Conservation (phyloP, 139 green algal species). For the Chloropicon primus region DNA sequence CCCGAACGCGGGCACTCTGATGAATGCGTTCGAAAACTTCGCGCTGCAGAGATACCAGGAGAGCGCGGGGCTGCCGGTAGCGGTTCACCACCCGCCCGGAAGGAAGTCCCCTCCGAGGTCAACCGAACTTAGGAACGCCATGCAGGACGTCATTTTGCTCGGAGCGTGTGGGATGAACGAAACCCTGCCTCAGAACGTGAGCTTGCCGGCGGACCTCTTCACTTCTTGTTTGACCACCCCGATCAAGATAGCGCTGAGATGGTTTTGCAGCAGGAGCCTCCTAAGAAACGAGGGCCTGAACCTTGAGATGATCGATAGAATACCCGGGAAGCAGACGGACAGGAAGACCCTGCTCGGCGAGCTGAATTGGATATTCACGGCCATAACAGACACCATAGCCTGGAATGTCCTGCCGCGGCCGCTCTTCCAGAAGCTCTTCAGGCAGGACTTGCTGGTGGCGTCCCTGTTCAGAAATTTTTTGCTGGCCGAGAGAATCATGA, state of each 20-base stretch:
- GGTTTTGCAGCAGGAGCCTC: conserved; percentile 42
- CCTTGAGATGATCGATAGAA: conserved; percentile 63
- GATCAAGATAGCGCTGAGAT: conserved; percentile 89
- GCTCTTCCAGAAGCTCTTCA: conserved; percentile 95
- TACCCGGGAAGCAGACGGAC: conserved; percentile 68
- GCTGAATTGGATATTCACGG: conserved; percentile 99
- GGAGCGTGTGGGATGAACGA: conserved; percentile 74
- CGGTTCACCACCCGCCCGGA: background rate
- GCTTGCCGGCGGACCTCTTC: conserved; percentile 92
- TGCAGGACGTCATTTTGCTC: conserved; percentile 78
- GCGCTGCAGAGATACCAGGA: conserved; percentile 28
- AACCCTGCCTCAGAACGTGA: conserved; percentile 68
- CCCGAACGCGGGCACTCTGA: conserved; percentile 74
- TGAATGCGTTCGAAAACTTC: conserved; percentile 62
- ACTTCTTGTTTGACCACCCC: conserved; percentile 95
- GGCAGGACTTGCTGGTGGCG: conserved; percentile 92
- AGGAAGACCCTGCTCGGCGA: conserved; percentile 95
- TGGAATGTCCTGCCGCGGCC: conserved; percentile 91
- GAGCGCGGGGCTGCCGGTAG: background rate
- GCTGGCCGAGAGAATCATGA: conserved; percentile 93
- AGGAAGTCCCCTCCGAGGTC: background rate
- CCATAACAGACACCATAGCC: conserved; percentile 98
- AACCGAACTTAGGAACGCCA: conserved; percentile 2
- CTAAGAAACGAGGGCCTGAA: conserved; percentile 52
- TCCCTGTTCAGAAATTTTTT: conserved; percentile 97